phyloP scores from a whole-genome alignment of 257 asterid species.

The Verbascum thapsus region DNA sequence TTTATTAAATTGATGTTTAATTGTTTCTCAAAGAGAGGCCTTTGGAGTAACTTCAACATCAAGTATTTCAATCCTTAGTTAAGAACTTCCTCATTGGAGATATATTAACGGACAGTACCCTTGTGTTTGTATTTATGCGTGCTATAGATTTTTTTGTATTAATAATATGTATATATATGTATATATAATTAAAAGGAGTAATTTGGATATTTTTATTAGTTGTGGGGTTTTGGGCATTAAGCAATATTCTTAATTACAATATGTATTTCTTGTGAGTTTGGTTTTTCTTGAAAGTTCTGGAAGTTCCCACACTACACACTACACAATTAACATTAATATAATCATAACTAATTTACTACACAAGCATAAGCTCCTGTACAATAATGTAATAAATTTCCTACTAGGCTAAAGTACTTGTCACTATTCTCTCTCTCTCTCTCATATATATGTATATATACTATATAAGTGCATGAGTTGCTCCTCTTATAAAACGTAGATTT shows the following conservation, averaged over 20 bases:
- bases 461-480: slow-evolving; percentile 23
- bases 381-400: slow-evolving; percentile 9
- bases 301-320: slow-evolving; percentile 14
- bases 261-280: slow-evolving; percentile 34
- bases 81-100: too few species aligned
- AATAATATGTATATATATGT: too few species aligned
- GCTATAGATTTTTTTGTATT: neutral
- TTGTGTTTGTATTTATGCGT: slow-evolving; percentile 34
- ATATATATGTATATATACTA: too few species aligned
- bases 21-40: too few species aligned
- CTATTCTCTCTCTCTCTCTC: neutral
- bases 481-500: too few species aligned
- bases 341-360: slow-evolving; percentile 25
- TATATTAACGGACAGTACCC: slow-evolving; percentile 10
- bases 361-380: slow-evolving; percentile 20
- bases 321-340: neutral
- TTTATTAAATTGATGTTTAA: too few species aligned
- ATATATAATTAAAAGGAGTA: slow-evolving; percentile 9
- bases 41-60: too few species aligned
- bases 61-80: too few species aligned
- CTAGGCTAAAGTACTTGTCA: neutral
- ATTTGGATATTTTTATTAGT: neutral
- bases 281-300: slow-evolving; percentile 27
- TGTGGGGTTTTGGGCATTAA: slow-evolving; percentile 9
- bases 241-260: slow-evolving; percentile 21